These are phyloP conservation scores for Pseudisothecium myosuroides DNA, from an alignment of 225 moss, liverwort and hornwort genomes.

Conservation along the genomic window DNA sequence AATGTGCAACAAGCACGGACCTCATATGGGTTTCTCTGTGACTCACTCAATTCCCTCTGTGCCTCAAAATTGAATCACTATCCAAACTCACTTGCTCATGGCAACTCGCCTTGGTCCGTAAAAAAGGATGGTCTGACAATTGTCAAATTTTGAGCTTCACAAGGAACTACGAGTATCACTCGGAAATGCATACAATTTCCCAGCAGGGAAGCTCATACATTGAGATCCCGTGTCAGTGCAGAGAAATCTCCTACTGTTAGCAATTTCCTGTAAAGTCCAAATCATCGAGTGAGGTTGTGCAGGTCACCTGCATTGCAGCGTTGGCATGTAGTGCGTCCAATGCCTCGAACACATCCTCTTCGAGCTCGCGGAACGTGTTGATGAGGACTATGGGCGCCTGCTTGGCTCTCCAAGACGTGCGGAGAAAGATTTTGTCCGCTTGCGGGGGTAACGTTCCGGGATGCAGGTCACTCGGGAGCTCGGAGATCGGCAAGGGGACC, in stretches of 20 bases:
- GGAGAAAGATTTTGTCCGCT: background rate
- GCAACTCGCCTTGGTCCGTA: background rate
- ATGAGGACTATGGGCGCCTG: slow-evolving; percentile 18
- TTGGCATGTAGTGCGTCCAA: background rate
- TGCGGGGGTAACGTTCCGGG: background rate
- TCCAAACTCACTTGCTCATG: background rate
- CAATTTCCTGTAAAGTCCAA: background rate
- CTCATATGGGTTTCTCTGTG: background rate
- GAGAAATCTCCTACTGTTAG: background rate
- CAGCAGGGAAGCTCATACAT: background rate
- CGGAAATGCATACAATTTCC: background rate
- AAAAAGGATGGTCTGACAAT: background rate
- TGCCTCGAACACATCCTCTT: background rate
- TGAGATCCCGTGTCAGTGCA: no score
- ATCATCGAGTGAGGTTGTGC: background rate
- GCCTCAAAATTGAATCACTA: background rate
- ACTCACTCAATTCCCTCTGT: background rate
- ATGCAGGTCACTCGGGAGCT: slow-evolving; percentile 11
- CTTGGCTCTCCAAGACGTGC: background rate
- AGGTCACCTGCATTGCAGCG: background rate
- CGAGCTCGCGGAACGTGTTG: slow-evolving; percentile 28
- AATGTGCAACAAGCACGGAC: no score
- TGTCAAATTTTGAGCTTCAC: background rate
- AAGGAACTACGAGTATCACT: background rate
- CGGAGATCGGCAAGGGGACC: background rate